These are phyloP conservation scores for Artemisia argyi DNA, from an alignment of 129 eudicot genomes.

Conservation along the genomic window DNA sequence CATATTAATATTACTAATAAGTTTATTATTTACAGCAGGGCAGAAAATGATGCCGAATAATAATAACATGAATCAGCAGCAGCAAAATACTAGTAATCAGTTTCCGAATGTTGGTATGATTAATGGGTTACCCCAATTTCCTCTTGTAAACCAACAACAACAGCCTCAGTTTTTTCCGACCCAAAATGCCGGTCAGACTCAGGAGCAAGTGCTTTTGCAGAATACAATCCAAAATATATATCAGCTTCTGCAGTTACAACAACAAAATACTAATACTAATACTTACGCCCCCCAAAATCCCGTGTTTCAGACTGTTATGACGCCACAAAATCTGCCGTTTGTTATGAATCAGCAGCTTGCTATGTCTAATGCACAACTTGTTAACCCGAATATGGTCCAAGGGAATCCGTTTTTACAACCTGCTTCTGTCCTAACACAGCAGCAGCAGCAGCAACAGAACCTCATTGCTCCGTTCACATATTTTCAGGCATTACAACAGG, in stretches of 20 bases:
- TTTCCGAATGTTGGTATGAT: slow-evolving; percentile 12
- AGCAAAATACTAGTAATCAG: slow-evolving; percentile 31
- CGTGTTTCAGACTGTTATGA: slow-evolving; percentile 31
- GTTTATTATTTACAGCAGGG: too few species aligned
- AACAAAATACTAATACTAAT: neutral
- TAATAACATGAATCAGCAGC: too few species aligned
- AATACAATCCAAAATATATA: slow-evolving; percentile 44
- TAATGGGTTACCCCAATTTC: slow-evolving; percentile 8
- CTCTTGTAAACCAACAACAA: neutral
- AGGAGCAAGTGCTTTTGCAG: slow-evolving; percentile 49
- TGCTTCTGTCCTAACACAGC: slow-evolving; percentile 37
- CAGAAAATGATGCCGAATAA: too few species aligned
- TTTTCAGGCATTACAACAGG: slow-evolving; percentile 33
- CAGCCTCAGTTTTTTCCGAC: slow-evolving; percentile 34
- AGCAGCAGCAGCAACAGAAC: slow-evolving; percentile 14
- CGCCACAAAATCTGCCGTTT: slow-evolving; percentile 12
- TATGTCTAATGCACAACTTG: slow-evolving; percentile 25
- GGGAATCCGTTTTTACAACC: slow-evolving; percentile 30
- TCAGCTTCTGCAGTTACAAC: slow-evolving; percentile 50
- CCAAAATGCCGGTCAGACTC: slow-evolving; percentile 29
- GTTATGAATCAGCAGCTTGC: slow-evolving; percentile 21
- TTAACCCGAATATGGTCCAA: slow-evolving; percentile 34
- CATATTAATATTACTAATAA: too few species aligned
- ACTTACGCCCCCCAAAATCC: slow-evolving; percentile 30
- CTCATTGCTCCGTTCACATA: slow-evolving; percentile 25